Evolutionary conservation across 2,329 filamentous ascomycete species (phyloP), one percentile per base, ranked within the genome.

Genomic region (Rhinocladiella similis): DNA sequence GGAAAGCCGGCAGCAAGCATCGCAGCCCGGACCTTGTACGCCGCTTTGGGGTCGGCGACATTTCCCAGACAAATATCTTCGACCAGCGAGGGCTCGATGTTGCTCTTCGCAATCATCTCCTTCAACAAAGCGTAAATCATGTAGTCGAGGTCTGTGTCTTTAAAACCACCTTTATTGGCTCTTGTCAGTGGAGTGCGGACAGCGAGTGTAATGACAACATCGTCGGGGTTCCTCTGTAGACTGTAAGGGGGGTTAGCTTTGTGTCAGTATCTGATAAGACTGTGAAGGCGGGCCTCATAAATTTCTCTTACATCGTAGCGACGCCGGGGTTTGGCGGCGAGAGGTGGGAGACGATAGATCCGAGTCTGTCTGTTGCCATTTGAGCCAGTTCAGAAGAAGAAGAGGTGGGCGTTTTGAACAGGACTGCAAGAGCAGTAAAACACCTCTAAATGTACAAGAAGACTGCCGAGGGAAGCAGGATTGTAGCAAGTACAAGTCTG

Each of bases 61-160:
- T 97, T 97, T 66, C 93, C 93, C 63, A 95, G 78, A 76, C 87
- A 91, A 67, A 97, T 89, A 72, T 97, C 93, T 73, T 95, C 90
- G 5, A 95, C 84, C 33, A 94, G 79, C 5, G 82, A 80, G 2
- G 91, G 89, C 69, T 95, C 89, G 50, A 96, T 75, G 4, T 22
- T 14, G 13, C 16, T 19, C 20, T 45, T 45, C 18, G 4, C 79
- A 54, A 85, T 75, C 50, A 90, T 82, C 71, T 91, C 80, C 78
- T 94, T 89, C 66, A 97, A 78, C 48, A 96, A 80, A 57, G 91
- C 85, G 71, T 91, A 91, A 59, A 96, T 73, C 54, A 99, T 80
- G 74, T 87, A 92, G 73, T 97, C 93, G 61, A 97, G 83, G 39
- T 82, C 83, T 6, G 91, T 94, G 73, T 97, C 93, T 80, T 97